Conservation (phyloP, 495 filamentous ascomycete genomes). For the Aspergillus olivimuriae region DNA sequence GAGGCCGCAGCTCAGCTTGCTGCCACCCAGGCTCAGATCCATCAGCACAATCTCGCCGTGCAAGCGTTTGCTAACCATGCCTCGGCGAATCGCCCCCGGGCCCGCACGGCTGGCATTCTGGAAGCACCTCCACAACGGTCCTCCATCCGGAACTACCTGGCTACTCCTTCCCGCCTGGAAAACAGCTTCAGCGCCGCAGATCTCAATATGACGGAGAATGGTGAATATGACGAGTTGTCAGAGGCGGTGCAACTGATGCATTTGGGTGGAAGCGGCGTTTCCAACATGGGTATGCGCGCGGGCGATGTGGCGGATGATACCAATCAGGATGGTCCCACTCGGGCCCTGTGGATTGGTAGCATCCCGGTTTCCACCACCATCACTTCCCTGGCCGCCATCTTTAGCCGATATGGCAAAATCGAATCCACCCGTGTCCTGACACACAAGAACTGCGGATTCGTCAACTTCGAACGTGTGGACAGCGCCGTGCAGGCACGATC, state of each 20-base stretch:
- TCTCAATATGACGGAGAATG: conserved; percentile 61
- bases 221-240: conserved; percentile 63
- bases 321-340: conserved; percentile 82
- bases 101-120: conserved; percentile 82
- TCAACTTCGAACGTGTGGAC: conserved; percentile 88
- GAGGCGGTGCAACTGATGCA: conserved; percentile 78
- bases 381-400: conserved; percentile 87
- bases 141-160: conserved; percentile 69
- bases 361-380: conserved; percentile 97
- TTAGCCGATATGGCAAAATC: conserved; percentile 83
- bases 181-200: conserved; percentile 78
- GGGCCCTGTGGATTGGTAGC: conserved; percentile 93
- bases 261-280: conserved; percentile 54
- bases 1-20: conserved; percentile 63
- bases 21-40: conserved; percentile 84
- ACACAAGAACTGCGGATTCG: conserved; percentile 98
- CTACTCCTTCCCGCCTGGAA: conserved; percentile 72
- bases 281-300: conserved; percentile 45
- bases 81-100: conserved; percentile 74
- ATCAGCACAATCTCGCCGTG: conserved; percentile 88
- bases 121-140: conserved; percentile 73
- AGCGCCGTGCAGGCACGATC: conserved; percentile 85
- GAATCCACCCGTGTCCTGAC: conserved; percentile 89
- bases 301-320: conserved; percentile 56
- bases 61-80: conserved; percentile 85